These are phyloP conservation scores for Suillus occidentalis DNA, from an alignment of 768 basidiomycete genomes.

Conservation along the genomic window DNA sequence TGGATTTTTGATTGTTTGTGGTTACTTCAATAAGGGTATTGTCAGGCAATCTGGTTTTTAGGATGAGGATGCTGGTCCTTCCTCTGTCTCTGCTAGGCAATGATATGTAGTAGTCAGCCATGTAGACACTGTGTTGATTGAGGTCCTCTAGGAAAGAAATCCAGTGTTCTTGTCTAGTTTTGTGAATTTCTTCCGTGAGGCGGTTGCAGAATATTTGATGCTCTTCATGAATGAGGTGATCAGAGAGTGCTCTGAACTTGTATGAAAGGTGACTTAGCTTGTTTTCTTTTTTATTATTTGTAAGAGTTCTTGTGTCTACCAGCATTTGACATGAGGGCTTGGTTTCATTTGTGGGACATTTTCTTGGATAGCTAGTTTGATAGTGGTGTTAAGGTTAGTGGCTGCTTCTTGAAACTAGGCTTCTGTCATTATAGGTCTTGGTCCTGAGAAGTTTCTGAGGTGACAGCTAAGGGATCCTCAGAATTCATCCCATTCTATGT, in stretches of 20 bases:
- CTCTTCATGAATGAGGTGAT: background rate
- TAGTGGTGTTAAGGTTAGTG: background rate
- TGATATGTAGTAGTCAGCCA: constrained; percentile 11
- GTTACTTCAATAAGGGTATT: rapidly evolving
- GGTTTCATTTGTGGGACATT: background rate
- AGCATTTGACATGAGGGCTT: too few species aligned
- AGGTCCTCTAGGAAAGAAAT: constrained; percentile 28
- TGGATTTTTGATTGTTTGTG: constrained; percentile 23
- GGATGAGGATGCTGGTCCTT: background rate
- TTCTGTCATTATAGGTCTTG: background rate
- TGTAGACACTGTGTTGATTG: background rate
- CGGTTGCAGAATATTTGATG: constrained; percentile 17
- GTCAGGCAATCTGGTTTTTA: background rate
- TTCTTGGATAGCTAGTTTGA: background rate
- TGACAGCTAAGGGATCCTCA: background rate
- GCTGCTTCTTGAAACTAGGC: background rate
- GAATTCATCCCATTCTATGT: background rate
- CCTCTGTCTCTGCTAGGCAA: background rate
- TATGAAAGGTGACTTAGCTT: background rate
- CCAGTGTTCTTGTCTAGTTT: constrained; percentile 23
- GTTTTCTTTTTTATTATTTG: background rate
- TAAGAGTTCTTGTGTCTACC: too few species aligned
- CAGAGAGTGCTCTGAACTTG: background rate
- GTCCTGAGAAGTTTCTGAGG: background rate
- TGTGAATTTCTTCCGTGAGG: background rate